These are phyloP conservation scores for Ajuga chamaepitys DNA, from an alignment of 257 asterid genomes.

Conservation along the genomic window DNA sequence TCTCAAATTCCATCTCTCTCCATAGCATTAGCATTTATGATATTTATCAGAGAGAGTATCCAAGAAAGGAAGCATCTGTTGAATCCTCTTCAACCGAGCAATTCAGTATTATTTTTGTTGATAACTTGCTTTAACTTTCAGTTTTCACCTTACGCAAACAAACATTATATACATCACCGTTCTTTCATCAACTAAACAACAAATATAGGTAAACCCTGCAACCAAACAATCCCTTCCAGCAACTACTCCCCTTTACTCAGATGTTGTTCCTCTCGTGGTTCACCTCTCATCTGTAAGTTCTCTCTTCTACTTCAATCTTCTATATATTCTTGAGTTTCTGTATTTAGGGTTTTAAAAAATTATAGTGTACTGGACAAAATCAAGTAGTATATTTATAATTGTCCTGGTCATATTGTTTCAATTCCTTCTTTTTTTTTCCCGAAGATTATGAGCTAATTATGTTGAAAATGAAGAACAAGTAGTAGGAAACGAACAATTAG, in stretches of 20 bases:
- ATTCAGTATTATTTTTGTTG: background rate
- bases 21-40: too few relatives aligned
- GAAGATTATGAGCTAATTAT: too few relatives aligned
- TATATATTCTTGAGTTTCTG: background rate
- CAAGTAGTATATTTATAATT: background rate
- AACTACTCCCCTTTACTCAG: conserved; percentile 5
- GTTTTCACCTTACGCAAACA: conserved; percentile 12
- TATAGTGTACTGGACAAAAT: background rate
- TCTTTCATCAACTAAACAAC: conserved; percentile 4
- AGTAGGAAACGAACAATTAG: background rate
- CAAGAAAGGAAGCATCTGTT: too few relatives aligned
- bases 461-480: conserved; percentile 6
- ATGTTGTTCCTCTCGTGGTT: conserved; percentile 22
- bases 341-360: background rate
- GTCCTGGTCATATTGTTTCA: too few relatives aligned
- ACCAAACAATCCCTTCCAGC: conserved; percentile 9
- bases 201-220: background rate
- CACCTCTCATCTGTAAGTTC: conserved; percentile 30
- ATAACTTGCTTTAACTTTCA: conserved; percentile 8
- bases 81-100: background rate
- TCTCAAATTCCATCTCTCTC: too few relatives aligned
- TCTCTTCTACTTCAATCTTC: background rate
- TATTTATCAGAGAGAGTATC: too few relatives aligned
- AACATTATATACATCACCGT: background rate
- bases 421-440: too few relatives aligned